Base-by-base conservation (phyloP, 495 filamentous ascomycete species). In the Ascobolus immersus region DNA sequence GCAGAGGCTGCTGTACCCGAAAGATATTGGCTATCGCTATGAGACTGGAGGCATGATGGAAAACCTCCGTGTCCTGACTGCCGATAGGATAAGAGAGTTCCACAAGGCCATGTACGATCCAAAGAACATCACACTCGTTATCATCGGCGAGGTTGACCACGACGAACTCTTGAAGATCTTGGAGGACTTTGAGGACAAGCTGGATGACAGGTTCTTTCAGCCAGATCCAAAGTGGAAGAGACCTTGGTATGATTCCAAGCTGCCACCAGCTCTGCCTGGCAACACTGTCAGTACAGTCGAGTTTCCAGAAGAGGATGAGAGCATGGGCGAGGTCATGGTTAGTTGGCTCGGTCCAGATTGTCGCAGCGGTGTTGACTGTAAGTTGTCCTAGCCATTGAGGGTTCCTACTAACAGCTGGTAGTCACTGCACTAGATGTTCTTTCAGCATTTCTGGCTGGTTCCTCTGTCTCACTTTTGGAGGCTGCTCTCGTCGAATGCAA, bases 11-110 rank as follows among this genome's bases (percentile, higher is more conserved):
- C 59, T 89, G 15, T 99, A 93, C 45, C 86, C 84, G 1, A 69
- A 84, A 40, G 77, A 73, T 21, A 62, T 84, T 29, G 86, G 89
- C 4, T 99, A 91, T 51, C 65, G 86, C 37, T 93, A 90, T 48
- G 86, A 99, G 52, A 99, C 86, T 12, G 86, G 89, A 1, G 86
- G 86, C 27, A 78, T 93, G 74, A 89, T 86, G 73, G 76, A 89
- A 44, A 69, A 73, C 28, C 62, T 99, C 14, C 66, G 86, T 31
- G 71, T 79, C 13, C 50, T 99, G 26, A 80, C 77, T 2, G 71
- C 78, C 2, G 74, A 94, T 32, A 69, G 78, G 13, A 99, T 99
- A 43, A 70, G 89, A 5, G 65, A 64, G 20, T 99, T 92, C 52
- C 86, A 99, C 50, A 71, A 71, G 33, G 74, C 81, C 35, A 99